Evolutionary conservation across 306 rosid genomes (phyloP).

Genomic region (Adenanthera pavonina): DNA sequence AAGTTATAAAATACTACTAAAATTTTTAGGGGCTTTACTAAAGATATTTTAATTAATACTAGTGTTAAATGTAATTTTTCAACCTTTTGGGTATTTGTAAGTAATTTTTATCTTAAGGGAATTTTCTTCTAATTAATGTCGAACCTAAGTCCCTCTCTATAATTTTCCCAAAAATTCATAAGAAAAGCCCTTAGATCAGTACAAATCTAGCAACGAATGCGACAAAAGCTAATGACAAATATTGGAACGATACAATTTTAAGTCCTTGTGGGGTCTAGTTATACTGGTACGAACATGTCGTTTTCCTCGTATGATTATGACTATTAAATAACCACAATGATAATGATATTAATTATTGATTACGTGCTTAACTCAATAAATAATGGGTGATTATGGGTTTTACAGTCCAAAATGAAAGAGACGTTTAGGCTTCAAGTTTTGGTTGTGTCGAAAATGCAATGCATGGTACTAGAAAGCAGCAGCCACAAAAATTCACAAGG

Average conservation of each 20-base stretch:
- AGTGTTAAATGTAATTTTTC: too few relatives aligned
- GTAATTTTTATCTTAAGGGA: background rate
- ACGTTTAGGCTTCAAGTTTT: background rate
- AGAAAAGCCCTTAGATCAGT: background rate
- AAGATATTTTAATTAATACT: too few relatives aligned
- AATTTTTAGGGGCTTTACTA: too few relatives aligned
- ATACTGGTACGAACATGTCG: background rate
- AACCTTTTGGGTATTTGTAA: too few relatives aligned
- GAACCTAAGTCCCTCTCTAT: background rate
- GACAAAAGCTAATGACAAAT: constrained; percentile 16
- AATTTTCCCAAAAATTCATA: background rate
- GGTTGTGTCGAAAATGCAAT: background rate
- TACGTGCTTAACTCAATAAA: background rate
- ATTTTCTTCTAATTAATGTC: background rate
- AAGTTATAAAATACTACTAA: too few relatives aligned
- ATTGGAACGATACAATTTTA: background rate
- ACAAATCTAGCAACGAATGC: background rate
- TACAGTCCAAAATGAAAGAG: background rate
- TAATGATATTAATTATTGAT: background rate
- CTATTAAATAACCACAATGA: background rate
- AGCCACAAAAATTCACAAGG: background rate
- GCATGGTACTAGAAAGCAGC: background rate
- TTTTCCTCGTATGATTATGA: background rate
- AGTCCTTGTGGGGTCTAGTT: background rate
- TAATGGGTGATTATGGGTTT: background rate